A percentile compares a stretch with the other conserved stretches of the same genome.
Evolutionary conservation across 2,329 filamentous ascomycete genomes (phyloP).

Genomic region (Stagonosporopsis tanaceti): DNA sequence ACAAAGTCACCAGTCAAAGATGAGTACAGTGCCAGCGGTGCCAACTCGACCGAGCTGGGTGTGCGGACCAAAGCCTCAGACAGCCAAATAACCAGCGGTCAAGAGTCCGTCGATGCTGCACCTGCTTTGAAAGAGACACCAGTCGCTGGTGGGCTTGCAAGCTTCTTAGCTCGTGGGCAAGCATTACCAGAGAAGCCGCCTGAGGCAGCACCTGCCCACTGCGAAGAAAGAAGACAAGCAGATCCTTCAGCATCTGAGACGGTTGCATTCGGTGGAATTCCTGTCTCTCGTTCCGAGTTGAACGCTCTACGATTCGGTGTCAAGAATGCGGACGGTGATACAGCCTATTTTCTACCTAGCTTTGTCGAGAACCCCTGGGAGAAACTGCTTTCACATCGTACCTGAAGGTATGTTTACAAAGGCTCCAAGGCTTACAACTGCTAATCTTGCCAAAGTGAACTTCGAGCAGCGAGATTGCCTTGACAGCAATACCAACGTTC

Average conservation of each 20-base stretch:
- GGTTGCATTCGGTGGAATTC: slow-evolving; percentile 42
- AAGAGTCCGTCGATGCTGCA: neutral
- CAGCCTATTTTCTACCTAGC: slow-evolving; percentile 72
- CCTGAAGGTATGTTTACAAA: slow-evolving; percentile 7
- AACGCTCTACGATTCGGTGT: slow-evolving; percentile 51
- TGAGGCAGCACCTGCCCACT: neutral
- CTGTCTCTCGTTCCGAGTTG: slow-evolving; percentile 41
- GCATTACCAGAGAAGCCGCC: slow-evolving; percentile 32
- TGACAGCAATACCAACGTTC: neutral
- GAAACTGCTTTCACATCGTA: slow-evolving; percentile 16
- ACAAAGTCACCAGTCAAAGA: slow-evolving; percentile 58
- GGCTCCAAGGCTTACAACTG: neutral
- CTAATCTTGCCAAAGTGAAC: neutral
- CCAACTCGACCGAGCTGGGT: slow-evolving; percentile 50
- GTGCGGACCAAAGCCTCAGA: slow-evolving; percentile 40
- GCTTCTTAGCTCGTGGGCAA: slow-evolving; percentile 42
- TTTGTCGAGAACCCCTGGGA: slow-evolving; percentile 79
- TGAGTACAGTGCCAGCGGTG: slow-evolving; percentile 34
- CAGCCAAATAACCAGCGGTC: slow-evolving; percentile 1
- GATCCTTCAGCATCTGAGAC: slow-evolving; percentile 20
- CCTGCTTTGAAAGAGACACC: slow-evolving; percentile 9
- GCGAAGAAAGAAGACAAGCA: slow-evolving; percentile 1
- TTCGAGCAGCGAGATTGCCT: neutral
- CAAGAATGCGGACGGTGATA: slow-evolving; percentile 64
- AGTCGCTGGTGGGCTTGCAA: slow-evolving; percentile 38